A percentile compares a stretch with the other conserved stretches of the same genome.
Conservation (phyloP, 2,329 filamentous ascomycete genomes). For the Endoconidiophora polonica region DNA sequence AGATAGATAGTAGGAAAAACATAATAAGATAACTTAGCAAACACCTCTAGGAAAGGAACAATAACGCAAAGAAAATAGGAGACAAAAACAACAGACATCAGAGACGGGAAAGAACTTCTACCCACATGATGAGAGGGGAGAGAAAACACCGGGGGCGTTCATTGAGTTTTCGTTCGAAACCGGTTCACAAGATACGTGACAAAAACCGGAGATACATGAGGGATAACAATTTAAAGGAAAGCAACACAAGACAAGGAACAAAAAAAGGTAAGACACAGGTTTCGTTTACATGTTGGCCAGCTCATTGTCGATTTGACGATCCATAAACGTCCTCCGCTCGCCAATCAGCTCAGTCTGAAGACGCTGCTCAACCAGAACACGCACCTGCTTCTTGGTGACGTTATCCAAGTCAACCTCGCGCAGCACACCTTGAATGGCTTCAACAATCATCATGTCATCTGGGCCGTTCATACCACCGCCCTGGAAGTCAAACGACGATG, state of each 20-base stretch:
- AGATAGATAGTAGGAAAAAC: too few species aligned
- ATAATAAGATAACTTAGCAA: background rate
- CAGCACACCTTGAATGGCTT: constrained; percentile 70
- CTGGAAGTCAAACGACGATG: constrained; percentile 43
- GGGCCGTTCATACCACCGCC: constrained; percentile 42
- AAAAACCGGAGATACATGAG: too few species aligned
- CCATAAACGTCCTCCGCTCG: constrained; percentile 77
- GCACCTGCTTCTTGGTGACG: constrained; percentile 96
- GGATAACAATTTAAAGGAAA: background rate
- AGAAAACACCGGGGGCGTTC: background rate
- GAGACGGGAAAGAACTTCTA: too few species aligned
- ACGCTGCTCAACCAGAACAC: constrained; percentile 80
- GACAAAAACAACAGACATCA: too few species aligned
- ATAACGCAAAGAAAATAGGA: too few species aligned
- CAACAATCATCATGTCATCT: constrained; percentile 63
- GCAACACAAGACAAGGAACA: constrained; percentile 7
- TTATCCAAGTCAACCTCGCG: constrained; percentile 82
- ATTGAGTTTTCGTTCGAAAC: background rate
- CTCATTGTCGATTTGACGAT: constrained; percentile 83
- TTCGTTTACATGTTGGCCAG: constrained; percentile 68
- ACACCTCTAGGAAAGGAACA: too few species aligned
- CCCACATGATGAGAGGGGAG: background rate
- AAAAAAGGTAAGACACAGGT: background rate
- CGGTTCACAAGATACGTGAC: background rate
- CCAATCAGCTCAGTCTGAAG: constrained; percentile 77